Percentiles rank a stretch among this genome's conserved stretches.
Evolutionary conservation across 2,329 filamentous ascomycete genomes (phyloP).

Genomic region (Rhynchosporium secalis): DNA sequence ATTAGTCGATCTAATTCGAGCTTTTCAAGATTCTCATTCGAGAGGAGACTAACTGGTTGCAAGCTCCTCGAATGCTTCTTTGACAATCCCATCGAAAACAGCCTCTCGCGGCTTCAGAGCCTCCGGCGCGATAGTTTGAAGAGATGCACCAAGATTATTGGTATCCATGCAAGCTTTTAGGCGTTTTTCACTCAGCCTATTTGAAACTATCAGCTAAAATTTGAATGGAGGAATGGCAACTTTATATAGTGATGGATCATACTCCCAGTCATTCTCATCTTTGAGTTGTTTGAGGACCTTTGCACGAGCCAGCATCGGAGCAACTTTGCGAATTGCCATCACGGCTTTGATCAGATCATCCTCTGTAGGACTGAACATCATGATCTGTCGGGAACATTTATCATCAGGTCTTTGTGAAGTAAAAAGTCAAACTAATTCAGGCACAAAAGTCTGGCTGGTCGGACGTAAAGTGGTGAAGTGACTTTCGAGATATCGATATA

Average conservation of each 20-base stretch:
- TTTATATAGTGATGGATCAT: neutral
- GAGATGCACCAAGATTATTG: neutral
- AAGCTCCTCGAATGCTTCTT: neutral
- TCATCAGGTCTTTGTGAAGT: too few species aligned
- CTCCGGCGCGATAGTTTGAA: neutral
- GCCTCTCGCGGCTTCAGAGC: slow-evolving; percentile 6
- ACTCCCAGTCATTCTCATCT: slow-evolving; percentile 13
- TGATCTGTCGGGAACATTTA: too few species aligned
- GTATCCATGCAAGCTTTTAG: slow-evolving; percentile 11
- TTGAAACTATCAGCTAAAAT: neutral
- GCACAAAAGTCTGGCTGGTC: too few species aligned
- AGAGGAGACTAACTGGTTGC: neutral
- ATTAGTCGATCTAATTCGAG: neutral
- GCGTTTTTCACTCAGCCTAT: slow-evolving; percentile 14
- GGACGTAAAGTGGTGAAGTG: too few species aligned
- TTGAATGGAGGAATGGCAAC: too few species aligned
- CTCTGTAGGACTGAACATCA: slow-evolving; percentile 9
- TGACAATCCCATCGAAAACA: neutral
- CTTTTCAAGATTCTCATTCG: too few species aligned
- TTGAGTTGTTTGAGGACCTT: slow-evolving; percentile 14
- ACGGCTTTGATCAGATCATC: slow-evolving; percentile 1
- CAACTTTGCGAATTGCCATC: neutral
- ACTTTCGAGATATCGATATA: too few species aligned
- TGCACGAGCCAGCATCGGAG: slow-evolving; percentile 7
- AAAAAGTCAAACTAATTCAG: too few species aligned